Evolutionary conservation across 306 rosid species (phyloP), one percentile per base, ranked within the genome.

Genomic region (Oemleria cerasiformis): DNA sequence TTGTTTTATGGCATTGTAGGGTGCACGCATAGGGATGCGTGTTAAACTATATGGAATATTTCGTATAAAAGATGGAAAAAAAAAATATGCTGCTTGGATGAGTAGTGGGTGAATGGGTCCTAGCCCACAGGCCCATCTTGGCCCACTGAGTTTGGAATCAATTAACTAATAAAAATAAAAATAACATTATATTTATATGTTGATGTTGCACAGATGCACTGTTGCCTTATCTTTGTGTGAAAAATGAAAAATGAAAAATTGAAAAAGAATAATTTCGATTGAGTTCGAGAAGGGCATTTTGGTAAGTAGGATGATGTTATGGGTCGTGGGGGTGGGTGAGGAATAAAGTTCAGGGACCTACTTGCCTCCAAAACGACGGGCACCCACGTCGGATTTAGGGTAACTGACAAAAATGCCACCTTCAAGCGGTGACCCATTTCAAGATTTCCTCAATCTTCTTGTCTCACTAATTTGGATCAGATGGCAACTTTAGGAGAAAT

Each of bases 341-440:
- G 84, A 90, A 86, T 84, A 83, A 86, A 85, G 83, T 67, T 0
- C 1, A 3, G 78, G 92, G 94, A 15, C 91, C 96, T 78, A 83
- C 79, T 55, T 80, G 96, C 79, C 74, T 76, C 89, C 89, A 82
- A 86, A 83, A 79, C 86, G 86, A 88, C 80, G 87, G 86, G 85
- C 92, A 90, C 50, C 80, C 85, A 86, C 86, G 88, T 88, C 72
- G 84, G 91, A 87, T 59, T 77, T 65, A 67, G 63, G 82, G 75
- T 74, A 84, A 67, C 64, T 73, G 96, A 85, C 96, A 88, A 88
- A 88, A 79, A 78, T 79, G 90, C 87, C 92, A 87, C 80, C 80
- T 85, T 85, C 90, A 84, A 77, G 19, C 17, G 45, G 64, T 81
- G 78, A 68, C 95, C 90, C 91, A 84, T 80, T 47, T 66, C 71